Base-by-base conservation (phyloP, 1,284 basidiomycete genomes). In the Retiboletus flavoniger region DNA sequence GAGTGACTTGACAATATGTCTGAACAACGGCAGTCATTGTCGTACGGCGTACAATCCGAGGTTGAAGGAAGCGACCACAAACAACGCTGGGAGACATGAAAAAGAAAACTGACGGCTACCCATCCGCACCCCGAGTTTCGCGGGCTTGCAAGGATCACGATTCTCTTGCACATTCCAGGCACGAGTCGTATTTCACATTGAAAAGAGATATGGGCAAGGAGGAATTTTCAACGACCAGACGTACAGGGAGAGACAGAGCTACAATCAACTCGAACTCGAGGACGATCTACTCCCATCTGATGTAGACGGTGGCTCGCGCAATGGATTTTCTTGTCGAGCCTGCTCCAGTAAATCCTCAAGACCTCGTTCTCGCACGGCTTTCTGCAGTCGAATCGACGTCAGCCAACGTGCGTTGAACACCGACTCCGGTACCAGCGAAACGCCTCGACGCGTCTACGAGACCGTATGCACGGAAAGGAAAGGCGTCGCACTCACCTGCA, bases 291-390 rank as follows among this genome's bases (percentile, higher is more conserved):
- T 28, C 44, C 47, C 48, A 17, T 53, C 64, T 34, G 65, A 52
- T 2, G 35, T 24, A 19, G 61, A 55, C 11, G 69, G 59, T 8
- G 82, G 81, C 28, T 84, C 80, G 35, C 75, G 78, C 53, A 94
- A 72, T 1, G 92, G 91, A 65, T 93, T 90, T 58, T 95, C 92
- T 55, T 84, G 78, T 54, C 91, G 78, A 4, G 94, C 92, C 69
- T 92, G 88, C 44, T 86, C 78, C 7, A 97, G 78, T 48, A 96
- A 74, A 3, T 81, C 79, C 21, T 87, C 86, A 19, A 97, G 76
- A 6, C 88, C 86, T 63, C 89, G 91, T 21, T 87, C 83, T 55
- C 83, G 84, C 34, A 97, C 87, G 0, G 93, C 92, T 73, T 80
- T 85, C 94, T 96, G 67, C 13, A 31, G 49, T 31, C 17, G 42